Conservation (phyloP, 805 yeast species). For the Ogataea zsoltii region DNA sequence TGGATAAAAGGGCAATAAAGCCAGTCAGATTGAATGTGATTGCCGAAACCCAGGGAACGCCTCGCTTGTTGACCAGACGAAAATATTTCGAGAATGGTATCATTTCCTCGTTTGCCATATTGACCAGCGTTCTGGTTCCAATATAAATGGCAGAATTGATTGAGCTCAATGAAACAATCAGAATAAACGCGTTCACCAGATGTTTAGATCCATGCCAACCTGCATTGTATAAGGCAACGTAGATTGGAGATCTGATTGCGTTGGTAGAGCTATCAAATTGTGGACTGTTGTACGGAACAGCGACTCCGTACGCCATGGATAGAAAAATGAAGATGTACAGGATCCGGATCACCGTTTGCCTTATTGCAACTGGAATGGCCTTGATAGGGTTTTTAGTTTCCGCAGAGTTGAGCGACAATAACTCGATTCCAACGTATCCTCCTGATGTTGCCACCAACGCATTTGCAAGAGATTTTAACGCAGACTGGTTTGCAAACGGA, state of each 20-base stretch:
- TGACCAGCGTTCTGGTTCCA: conserved; percentile 67
- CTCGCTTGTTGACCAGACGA: conserved; percentile 51
- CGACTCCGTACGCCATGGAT: conserved; percentile 58
- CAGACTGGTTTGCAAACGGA: conserved; percentile 15
- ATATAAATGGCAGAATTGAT: conserved; percentile 69
- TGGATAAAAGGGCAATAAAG: conserved; percentile 55
- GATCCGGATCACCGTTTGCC: conserved; percentile 56
- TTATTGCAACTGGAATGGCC: conserved; percentile 58
- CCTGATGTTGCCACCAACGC: conserved; percentile 26
- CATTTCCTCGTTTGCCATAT: conserved; percentile 60
- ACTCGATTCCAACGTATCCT: conserved; percentile 30
- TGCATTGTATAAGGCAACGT: conserved; percentile 48
- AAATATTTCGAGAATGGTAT: conserved; percentile 40
- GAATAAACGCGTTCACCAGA: conserved; percentile 60
- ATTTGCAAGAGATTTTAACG: conserved; percentile 27
- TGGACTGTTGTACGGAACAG: conserved; percentile 58
- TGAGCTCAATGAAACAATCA: conserved; percentile 66
- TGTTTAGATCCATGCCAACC: conserved; percentile 55
- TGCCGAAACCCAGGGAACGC: conserved; percentile 66
- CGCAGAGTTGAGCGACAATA: conserved; percentile 52
- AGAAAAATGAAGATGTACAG: conserved; percentile 54
- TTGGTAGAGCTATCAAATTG: conserved; percentile 38
- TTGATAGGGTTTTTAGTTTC: conserved; percentile 60
- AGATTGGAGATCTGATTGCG: conserved; percentile 50
- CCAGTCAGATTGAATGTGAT: conserved; percentile 55